These are phyloP conservation scores for Chaetoscypha palmicola DNA, from an alignment of 2,329 filamentous ascomycete species.

Conservation along the genomic window DNA sequence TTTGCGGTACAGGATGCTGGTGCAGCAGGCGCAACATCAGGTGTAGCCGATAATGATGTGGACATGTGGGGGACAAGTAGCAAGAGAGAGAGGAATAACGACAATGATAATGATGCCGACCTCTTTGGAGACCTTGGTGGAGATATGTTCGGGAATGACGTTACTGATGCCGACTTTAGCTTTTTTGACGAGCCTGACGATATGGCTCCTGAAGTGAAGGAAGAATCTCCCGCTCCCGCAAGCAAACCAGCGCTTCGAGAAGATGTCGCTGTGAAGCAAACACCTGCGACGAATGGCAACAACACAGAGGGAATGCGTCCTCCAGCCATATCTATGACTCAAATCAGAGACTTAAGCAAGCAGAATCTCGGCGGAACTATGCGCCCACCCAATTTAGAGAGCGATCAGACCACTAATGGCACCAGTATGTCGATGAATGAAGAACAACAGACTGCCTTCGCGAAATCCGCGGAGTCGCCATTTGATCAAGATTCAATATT, in stretches of 20 bases:
- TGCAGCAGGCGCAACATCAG: conserved; percentile 19
- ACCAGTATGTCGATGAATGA: not conserved
- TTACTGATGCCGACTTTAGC: conserved; percentile 79
- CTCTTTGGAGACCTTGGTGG: conserved; percentile 63
- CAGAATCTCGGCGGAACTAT: not conserved
- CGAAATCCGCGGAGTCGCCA: conserved; percentile 4
- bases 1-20: conserved; percentile 34
- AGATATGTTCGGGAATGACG: conserved; percentile 60
- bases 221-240: conserved; percentile 8
- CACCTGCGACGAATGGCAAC: not conserved
- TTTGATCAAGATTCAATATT: conserved; percentile 29
- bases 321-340: not conserved
- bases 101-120: conserved; percentile 32
- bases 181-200: conserved; percentile 64
- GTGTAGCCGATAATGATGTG: conserved; percentile 17
- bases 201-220: conserved; percentile 20
- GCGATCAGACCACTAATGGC: not conserved
- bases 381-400: not conserved
- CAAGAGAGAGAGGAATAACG: conserved; percentile 22
- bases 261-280: not conserved
- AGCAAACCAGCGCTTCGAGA: conserved; percentile 5
- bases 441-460: not conserved
- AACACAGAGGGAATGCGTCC: conserved; percentile 2
- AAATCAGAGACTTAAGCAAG: not conserved
- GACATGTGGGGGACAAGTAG: conserved; percentile 25